These are phyloP conservation scores for Pichia phayaonensis DNA, from an alignment of 805 yeast species.

Conservation along the genomic window DNA sequence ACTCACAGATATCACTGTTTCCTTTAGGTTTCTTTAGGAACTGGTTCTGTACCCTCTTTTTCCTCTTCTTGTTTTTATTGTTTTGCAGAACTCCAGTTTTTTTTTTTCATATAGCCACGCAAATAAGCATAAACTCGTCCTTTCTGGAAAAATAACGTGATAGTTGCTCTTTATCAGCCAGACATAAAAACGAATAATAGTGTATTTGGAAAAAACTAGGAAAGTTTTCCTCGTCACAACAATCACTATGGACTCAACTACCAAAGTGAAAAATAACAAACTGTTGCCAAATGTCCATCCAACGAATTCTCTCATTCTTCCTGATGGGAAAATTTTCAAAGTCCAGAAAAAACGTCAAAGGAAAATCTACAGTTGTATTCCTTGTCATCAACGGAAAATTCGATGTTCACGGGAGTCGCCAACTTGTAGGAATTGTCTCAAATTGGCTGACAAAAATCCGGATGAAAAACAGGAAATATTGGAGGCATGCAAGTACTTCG, in stretches of 20 bases:
- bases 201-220: too few species aligned
- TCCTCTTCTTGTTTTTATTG: too few species aligned
- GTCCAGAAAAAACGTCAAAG: conserved; percentile 56
- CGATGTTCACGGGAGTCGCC: conserved; percentile 59
- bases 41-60: too few species aligned
- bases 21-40: too few species aligned
- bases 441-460: conserved; percentile 15
- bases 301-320: conserved; percentile 21
- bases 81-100: too few species aligned
- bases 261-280: conserved; percentile 4
- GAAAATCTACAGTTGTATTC: conserved; percentile 48
- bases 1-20: too few species aligned
- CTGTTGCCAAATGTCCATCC: conserved; percentile 19
- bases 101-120: too few species aligned
- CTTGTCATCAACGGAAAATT: conserved; percentile 60
- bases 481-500: conserved; percentile 43
- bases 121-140: too few species aligned
- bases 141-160: too few species aligned
- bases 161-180: too few species aligned
- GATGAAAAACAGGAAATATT: conserved; percentile 12
- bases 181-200: too few species aligned
- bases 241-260: neutral
- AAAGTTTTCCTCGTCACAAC: too few species aligned
- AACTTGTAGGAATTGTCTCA: conserved; percentile 48
- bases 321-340: conserved; percentile 41